Base-by-base conservation (phyloP, 495 filamentous ascomycete genomes). In the Penicillium herquei region DNA sequence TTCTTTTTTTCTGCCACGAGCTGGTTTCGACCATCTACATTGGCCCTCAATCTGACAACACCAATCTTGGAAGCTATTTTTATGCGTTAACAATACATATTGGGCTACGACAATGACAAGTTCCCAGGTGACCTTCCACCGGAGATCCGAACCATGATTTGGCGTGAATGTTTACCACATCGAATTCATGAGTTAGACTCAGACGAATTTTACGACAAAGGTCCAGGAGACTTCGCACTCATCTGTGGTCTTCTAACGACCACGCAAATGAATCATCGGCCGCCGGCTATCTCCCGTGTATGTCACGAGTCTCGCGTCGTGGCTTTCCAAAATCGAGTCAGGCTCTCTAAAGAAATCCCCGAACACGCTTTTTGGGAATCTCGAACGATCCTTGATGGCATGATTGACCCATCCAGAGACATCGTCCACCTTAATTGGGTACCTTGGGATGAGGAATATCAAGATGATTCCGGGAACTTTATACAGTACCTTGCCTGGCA, bases 121-220 rank as follows among this genome's bases (percentile, higher is more conserved):
- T n/a, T n/a, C n/a, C n/a, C n/a, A n/a, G n/a, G n/a, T n/a, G n/a
- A 45, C 2, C 26, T 53, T 17, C 51, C 51, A 3, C 9, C 51
- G 6, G 40, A 53, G 40, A 14, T 53, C 6, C 40, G 51, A 34
- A 6, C 45, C 21, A 37, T 37, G 26, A 37, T 53, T 0, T 53
- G 51, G 51, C 37, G 51, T 32, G 17, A 53, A 31, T 53, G 51
- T 32, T 21, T 53, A 9, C 51, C 51, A 53, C 30, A 37, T 26
- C 51, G 51, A 7, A 31, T 53, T 9, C 6, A 13, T 6, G 51
- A 53, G 30, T 31, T 53, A 13, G 51, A 53, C 11, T 9, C 5
- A 10, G 42, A 45, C 18, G 42, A 45, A 31, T 43, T 43, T 10
- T 43, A 43, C 16, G 42, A 14, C 3, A 9, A 7, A 44, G 5